These are phyloP conservation scores for Penicillium sp. DNA, from an alignment of 2,329 filamentous ascomycete species.

Conservation along the genomic window DNA sequence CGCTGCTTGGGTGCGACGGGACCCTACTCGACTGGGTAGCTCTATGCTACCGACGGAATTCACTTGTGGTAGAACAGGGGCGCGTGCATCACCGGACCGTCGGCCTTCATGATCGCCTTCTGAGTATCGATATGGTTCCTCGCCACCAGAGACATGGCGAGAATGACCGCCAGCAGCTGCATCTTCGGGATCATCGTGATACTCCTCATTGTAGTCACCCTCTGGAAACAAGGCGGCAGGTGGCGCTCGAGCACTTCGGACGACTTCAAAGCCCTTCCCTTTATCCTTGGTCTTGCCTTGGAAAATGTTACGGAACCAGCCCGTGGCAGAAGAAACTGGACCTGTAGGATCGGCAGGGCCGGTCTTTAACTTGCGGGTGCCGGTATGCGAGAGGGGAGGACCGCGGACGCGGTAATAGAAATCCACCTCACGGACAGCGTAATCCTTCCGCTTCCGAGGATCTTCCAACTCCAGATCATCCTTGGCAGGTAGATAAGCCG, in stretches of 20 bases:
- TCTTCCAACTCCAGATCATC: conserved; percentile 55
- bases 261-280: conserved; percentile 94
- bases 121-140: conserved; percentile 26
- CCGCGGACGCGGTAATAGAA: conserved; percentile 94
- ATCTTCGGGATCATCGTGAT: conserved; percentile 50
- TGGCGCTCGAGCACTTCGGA: conserved; percentile 81
- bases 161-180: conserved; percentile 21
- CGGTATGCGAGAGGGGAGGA: conserved; percentile 75
- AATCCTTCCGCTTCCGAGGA: conserved; percentile 61
- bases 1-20: conserved; percentile 50
- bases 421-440: conserved; percentile 89
- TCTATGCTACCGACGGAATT: conserved; percentile 58
- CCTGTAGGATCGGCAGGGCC: conserved; percentile 92
- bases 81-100: conserved; percentile 27
- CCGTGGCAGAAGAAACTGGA: conserved; percentile 79
- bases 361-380: conserved; percentile 80
- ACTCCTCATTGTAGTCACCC: conserved; percentile 62
- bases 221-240: conserved; percentile 61
- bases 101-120: conserved; percentile 21
- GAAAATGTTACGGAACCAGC: conserved; percentile 78
- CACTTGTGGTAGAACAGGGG: conserved; percentile 56
- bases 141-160: conserved; percentile 24
- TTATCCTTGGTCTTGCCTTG: conserved; percentile 88
- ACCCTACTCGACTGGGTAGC: conserved; percentile 60
- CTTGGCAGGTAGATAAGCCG: conserved; percentile 52